phyloP scores from a whole-genome alignment of 352 stramenopile species.

The Thalassiosira delicatula region DNA sequence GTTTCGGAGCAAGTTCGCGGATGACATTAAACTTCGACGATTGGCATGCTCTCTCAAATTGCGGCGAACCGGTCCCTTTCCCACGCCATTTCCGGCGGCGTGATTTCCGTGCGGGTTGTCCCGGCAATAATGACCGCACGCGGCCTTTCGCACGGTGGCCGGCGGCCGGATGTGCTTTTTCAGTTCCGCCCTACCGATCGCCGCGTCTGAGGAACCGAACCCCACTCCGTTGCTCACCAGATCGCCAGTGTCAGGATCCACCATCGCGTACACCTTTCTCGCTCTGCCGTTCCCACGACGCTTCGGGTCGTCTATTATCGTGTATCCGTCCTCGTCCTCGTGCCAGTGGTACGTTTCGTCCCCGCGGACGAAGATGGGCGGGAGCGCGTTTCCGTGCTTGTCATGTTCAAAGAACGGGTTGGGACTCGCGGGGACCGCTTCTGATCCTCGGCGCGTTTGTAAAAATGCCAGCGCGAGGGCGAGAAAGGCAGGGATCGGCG shows the following conservation, averaged over 20 bases:
- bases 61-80: neutral
- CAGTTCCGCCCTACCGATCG: neutral
- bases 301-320: slow-evolving; percentile 41
- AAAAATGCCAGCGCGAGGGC: slow-evolving; percentile 3
- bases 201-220: slow-evolving; percentile 13
- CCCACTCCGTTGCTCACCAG: slow-evolving; percentile 42
- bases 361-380: slow-evolving; percentile 48
- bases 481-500: neutral
- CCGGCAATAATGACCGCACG: slow-evolving; percentile 31
- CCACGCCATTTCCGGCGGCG: neutral
- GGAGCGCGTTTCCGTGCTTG: slow-evolving; percentile 11
- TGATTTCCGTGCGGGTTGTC: neutral
- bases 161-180: slow-evolving; percentile 48
- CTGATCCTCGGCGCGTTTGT: neutral
- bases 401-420: slow-evolving; percentile 38
- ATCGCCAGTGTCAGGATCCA: slow-evolving; percentile 27
- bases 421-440: slow-evolving; percentile 39
- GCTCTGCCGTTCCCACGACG: neutral
- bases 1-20: slow-evolving; percentile 55
- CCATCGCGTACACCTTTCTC: slow-evolving; percentile 40
- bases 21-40: slow-evolving; percentile 24
- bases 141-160: neutral
- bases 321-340: slow-evolving; percentile 52
- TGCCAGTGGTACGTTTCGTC: slow-evolving; percentile 57
- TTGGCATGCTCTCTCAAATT: slow-evolving; percentile 29